A percentile compares a stretch with the other conserved stretches of the same genome.
Conservation (phyloP, 768 basidiomycete genomes). For the Serpula lacrymans region DNA sequence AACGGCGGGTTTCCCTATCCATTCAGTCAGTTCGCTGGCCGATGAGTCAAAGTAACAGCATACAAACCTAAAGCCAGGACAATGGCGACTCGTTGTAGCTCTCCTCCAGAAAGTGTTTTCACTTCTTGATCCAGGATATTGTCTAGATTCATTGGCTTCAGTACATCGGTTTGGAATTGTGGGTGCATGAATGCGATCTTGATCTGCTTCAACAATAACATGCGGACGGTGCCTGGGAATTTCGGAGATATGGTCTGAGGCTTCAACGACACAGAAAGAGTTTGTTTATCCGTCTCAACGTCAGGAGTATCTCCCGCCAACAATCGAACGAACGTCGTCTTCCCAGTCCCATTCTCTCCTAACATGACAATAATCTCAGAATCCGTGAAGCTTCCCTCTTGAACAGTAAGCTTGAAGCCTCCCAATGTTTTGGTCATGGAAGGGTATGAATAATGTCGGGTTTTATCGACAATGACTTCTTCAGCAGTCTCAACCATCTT, state of each 20-base stretch:
- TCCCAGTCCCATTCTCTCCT: conserved; percentile 98
- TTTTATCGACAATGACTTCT: conserved; percentile 82
- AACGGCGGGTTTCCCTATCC: conserved; percentile 67
- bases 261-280: conserved; percentile 88
- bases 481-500: conserved; percentile 98
- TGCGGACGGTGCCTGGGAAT: conserved; percentile 95
- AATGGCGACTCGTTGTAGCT: conserved; percentile 96
- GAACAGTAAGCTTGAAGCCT: conserved; percentile 90
- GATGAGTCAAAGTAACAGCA: background rate
- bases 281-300: conserved; percentile 74
- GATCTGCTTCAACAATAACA: conserved; percentile 92
- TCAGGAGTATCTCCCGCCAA: conserved; percentile 86
- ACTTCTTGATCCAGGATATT: conserved; percentile 97
- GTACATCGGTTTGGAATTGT: conserved; percentile 98
- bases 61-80: conserved; percentile 79
- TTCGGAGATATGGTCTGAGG: conserved; percentile 98
- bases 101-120: conserved; percentile 97
- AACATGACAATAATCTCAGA: conserved; percentile 99
- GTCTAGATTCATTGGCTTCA: conserved; percentile 97
- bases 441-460: conserved; percentile 88
- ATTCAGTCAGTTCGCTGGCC: conserved; percentile 9
- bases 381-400: conserved; percentile 91
- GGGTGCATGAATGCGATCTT: conserved; percentile 97
- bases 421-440: conserved; percentile 97
- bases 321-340: conserved; percentile 96